Base-by-base conservation (phyloP, 306 rosid species). In the Fragaria iinumae region DNA sequence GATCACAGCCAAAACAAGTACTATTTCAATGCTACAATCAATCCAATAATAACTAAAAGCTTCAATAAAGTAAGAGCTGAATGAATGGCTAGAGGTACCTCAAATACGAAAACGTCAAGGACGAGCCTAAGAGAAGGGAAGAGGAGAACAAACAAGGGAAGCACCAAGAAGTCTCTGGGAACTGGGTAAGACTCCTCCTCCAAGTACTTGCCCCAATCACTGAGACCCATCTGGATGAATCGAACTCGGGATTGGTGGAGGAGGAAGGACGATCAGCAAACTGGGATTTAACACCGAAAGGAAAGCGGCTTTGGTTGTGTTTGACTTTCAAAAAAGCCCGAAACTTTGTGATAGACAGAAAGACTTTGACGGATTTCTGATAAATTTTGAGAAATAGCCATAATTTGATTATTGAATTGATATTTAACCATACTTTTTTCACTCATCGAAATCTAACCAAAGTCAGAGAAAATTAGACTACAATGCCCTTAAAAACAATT, bases 71-170 rank as follows among this genome's bases (percentile, higher is more conserved):
- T 2, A 32, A 45, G 41, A 55, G 3, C 13, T n/a, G 44, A 16
- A 47, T 21, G 38, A 63, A 21, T 27, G 36, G 0, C 36, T 32
- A 34, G 53, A 7, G 32, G 56, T 75, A 82, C 85, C 85, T 82
- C 74, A 73, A 77, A 82, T 59, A 82, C 76, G 20, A 44, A 77
- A 6, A 60, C n/a, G 67, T 82, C 85, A 47, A 82, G 85, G 62
- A 82, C 69, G 80, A 82, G 76, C 60, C 85, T 20, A 55, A 77
- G 59, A 1, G 85, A 67, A 20, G 85, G 82, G 79, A 82, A 82
- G 50, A 77, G 50, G 55, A 82, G 41, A 66, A 68, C 85, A 9
- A 82, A 82, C 21, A 73, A 49, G 27, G 82, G 85, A 69, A 82
- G 76, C 21, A 41, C 77, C 8, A 73, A n/a, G n/a, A 82, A 82